Percentiles rank a stretch among this genome's conserved stretches.
phyloP scores from a whole-genome alignment of 2,329 filamentous ascomycete genomes.

The Beauveria asiatica region DNA sequence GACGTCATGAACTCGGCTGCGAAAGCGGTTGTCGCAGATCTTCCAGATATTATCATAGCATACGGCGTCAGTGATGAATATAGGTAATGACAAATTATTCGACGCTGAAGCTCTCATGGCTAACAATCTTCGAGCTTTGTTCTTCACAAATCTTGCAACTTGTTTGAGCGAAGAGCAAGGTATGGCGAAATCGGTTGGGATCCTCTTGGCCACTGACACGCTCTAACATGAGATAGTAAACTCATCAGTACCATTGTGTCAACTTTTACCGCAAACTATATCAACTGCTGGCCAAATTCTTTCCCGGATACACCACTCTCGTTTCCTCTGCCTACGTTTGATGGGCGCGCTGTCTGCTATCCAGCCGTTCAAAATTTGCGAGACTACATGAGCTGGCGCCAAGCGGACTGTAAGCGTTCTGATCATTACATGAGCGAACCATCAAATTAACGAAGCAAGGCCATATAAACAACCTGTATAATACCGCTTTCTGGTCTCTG shows the following conservation, averaged over 20 bases:
- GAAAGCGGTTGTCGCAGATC: constrained; percentile 70
- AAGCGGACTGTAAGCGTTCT: constrained; percentile 72
- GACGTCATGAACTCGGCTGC: constrained; percentile 94
- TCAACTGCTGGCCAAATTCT: constrained; percentile 67
- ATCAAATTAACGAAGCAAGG: constrained; percentile 38
- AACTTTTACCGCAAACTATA: constrained; percentile 87
- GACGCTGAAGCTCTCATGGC: no score
- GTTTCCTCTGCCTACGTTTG: constrained; percentile 77
- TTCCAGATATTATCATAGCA: constrained; percentile 77
- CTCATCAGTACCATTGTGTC: constrained; percentile 85
- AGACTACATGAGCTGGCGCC: constrained; percentile 95
- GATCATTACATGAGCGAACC: not conserved
- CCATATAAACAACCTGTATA: constrained; percentile 98
- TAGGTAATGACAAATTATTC: constrained; percentile 40
- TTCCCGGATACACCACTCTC: constrained; percentile 66
- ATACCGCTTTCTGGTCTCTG: constrained; percentile 91
- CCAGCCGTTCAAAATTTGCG: constrained; percentile 73
- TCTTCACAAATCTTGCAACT: constrained; percentile 68
- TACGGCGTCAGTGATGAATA: constrained; percentile 96
- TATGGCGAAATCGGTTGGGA: constrained; percentile 33
- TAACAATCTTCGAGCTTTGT: constrained; percentile 56
- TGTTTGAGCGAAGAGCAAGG: constrained; percentile 82
- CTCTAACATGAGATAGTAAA: constrained; percentile 51
- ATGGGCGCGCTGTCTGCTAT: constrained; percentile 85
- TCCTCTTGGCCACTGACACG: not conserved